Conservation (phyloP, 345 rosid species). For the Microcos paniculata region DNA sequence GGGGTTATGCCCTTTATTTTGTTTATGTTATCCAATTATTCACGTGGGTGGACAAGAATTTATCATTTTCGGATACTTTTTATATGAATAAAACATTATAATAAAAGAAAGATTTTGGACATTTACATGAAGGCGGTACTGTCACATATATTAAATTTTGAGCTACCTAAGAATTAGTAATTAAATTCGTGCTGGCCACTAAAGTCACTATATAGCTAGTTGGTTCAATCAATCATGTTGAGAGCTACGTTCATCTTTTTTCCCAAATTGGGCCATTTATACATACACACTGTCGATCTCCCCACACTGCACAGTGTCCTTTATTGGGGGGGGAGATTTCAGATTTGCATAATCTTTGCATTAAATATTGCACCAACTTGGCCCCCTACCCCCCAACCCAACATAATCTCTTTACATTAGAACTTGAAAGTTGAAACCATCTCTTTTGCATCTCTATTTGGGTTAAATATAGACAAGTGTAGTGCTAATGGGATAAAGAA, state of each 20-base stretch:
- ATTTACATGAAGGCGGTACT: not conserved
- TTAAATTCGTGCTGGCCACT: conserved; percentile 8
- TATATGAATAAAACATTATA: not conserved
- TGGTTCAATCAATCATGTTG: conserved; percentile 11
- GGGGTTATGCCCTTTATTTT: not conserved
- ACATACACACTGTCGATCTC: not conserved
- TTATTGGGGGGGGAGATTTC: no score
- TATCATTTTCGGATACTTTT: not conserved
- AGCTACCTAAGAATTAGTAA: not conserved
- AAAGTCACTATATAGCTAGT: conserved; percentile 11
- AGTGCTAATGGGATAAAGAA: no score
- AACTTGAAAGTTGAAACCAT: not conserved
- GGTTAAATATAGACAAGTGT: no score
- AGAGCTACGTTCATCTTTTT: not conserved
- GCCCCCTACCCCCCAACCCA: conserved; percentile 10
- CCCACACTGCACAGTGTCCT: no score
- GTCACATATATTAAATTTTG: not conserved
- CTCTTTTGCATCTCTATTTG: no score
- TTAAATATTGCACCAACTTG: not conserved
- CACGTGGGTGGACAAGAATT: not conserved
- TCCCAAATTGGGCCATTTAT: not conserved
- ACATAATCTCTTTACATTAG: not conserved
- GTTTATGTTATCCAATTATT: not conserved
- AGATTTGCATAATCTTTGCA: not conserved
- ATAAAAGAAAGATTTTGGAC: conserved; percentile 11